These are phyloP conservation scores for Trypanosoma platydactyli DNA, from an alignment of 208 protist species.

Conservation along the genomic window DNA sequence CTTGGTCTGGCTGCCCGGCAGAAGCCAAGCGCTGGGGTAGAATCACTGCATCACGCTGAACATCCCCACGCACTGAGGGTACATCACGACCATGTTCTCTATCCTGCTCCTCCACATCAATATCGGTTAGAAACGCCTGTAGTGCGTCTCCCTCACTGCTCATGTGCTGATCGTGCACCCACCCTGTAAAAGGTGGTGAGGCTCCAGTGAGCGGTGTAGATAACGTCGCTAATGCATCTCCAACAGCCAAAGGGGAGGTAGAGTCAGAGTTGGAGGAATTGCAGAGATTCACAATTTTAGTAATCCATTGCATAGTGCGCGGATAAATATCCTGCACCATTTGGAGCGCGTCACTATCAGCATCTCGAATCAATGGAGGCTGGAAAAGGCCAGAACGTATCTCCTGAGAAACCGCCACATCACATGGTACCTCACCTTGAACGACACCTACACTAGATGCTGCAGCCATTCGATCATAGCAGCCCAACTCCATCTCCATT, in stretches of 20 bases:
- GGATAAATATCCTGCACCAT: constrained; percentile 19
- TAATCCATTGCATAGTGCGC: constrained; percentile 24
- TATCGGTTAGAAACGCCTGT: too few relatives aligned
- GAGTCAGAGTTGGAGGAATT: not conserved
- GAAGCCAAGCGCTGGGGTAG: too few relatives aligned
- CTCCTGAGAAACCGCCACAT: constrained; percentile 23
- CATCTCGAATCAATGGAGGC: not conserved
- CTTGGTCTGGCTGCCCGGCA: too few relatives aligned
- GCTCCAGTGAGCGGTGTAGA: not conserved
- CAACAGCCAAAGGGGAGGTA: not conserved
- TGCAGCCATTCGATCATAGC: constrained; percentile 21
- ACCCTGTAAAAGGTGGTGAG: not conserved
- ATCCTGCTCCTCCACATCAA: too few relatives aligned
- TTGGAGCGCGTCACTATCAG: constrained; percentile 7
- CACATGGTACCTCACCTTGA: not conserved
- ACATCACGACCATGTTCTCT: too few relatives aligned
- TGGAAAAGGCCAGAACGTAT: constrained; percentile 22
- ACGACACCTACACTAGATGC: not conserved
- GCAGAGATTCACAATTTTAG: constrained; percentile 13
- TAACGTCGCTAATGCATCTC: not conserved
- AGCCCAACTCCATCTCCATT: constrained; percentile 28
- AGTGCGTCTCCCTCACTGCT: not conserved
- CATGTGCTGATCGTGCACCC: not conserved
- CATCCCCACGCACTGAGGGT: too few relatives aligned
- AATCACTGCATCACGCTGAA: too few relatives aligned